These are phyloP conservation scores for Xylaria sp. DNA, from an alignment of 495 filamentous ascomycete species.

Conservation along the genomic window DNA sequence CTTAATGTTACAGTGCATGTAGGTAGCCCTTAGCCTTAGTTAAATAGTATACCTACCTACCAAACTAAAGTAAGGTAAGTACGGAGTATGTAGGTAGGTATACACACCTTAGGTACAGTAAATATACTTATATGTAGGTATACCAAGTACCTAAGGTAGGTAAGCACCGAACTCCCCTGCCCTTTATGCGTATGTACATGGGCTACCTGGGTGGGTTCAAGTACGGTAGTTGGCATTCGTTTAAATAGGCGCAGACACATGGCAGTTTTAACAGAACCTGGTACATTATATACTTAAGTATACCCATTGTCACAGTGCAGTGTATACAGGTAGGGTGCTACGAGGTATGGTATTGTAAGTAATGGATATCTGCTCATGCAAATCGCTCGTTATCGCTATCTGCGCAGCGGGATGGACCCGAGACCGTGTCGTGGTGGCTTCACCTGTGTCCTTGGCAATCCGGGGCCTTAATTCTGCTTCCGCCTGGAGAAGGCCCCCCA, in stretches of 20 bases:
- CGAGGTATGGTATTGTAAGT: background rate
- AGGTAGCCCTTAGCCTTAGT: too few relatives aligned
- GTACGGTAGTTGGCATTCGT: background rate
- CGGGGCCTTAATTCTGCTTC: background rate
- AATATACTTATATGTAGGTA: too few relatives aligned
- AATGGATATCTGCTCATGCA: background rate
- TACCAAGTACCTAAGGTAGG: too few relatives aligned
- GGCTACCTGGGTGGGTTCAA: background rate
- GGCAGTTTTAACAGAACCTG: background rate
- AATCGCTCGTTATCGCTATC: conserved; percentile 10
- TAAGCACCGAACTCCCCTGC: too few relatives aligned
- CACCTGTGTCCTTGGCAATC: conserved; percentile 13
- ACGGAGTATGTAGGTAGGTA: too few relatives aligned
- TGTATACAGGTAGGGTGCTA: too few relatives aligned
- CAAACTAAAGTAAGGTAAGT: too few relatives aligned
- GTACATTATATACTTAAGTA: too few relatives aligned
- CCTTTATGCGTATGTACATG: background rate
- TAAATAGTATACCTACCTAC: too few relatives aligned
- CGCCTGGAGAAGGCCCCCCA: background rate
- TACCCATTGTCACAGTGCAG: background rate
- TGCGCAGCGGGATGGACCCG: conserved; percentile 15
- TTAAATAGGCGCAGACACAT: background rate
- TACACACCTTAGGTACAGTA: too few relatives aligned
- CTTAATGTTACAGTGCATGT: background rate
- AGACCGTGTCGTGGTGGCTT: conserved; percentile 17